phyloP scores from a whole-genome alignment of 495 filamentous ascomycete genomes.

The Thozetella sp. region DNA sequence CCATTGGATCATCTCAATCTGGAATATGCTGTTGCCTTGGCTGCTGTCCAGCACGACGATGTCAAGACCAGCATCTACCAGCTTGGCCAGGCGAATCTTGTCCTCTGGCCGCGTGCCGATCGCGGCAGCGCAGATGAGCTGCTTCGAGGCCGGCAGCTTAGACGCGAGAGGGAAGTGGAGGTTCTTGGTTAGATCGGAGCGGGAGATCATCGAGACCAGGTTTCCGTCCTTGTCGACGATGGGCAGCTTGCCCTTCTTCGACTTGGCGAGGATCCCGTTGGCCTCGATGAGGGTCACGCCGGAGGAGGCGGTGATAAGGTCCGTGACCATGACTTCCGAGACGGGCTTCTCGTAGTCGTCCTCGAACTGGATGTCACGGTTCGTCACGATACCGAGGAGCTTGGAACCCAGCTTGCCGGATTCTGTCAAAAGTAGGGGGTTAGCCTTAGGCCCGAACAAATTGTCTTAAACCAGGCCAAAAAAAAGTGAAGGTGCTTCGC shows the following conservation, averaged over 20 bases:
- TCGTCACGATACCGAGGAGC: constrained; percentile 95
- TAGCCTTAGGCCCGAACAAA: constrained; percentile 22
- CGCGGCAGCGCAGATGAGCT: constrained; percentile 92
- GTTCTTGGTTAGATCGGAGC: constrained; percentile 98
- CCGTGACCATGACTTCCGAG: constrained; percentile 90
- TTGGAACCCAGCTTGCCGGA: constrained; percentile 90
- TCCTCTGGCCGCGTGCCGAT: constrained; percentile 95
- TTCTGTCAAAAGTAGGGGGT: constrained; percentile 56
- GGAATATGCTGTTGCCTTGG: constrained; percentile 96
- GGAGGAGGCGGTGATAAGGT: constrained; percentile 85
- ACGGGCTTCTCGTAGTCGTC: constrained; percentile 75
- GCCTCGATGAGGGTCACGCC: constrained; percentile 87
- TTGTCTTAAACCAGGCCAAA: constrained; percentile 8
- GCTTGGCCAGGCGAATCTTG: constrained; percentile 79
- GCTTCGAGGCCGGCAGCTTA: constrained; percentile 96
- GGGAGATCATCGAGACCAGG: constrained; percentile 91
- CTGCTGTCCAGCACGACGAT: constrained; percentile 94
- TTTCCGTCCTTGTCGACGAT: constrained; percentile 88
- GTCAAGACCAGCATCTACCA: constrained; percentile 94
- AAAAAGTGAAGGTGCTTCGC: constrained; percentile 16
- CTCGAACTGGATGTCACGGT: constrained; percentile 95
- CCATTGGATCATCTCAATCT: constrained; percentile 95
- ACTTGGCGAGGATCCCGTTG: constrained; percentile 89
- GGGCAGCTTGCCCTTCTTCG: constrained; percentile 99
- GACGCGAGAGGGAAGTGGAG: constrained; percentile 95